Base-by-base conservation (phyloP, 2,329 filamentous ascomycete species). In the Thelonectria olida region DNA sequence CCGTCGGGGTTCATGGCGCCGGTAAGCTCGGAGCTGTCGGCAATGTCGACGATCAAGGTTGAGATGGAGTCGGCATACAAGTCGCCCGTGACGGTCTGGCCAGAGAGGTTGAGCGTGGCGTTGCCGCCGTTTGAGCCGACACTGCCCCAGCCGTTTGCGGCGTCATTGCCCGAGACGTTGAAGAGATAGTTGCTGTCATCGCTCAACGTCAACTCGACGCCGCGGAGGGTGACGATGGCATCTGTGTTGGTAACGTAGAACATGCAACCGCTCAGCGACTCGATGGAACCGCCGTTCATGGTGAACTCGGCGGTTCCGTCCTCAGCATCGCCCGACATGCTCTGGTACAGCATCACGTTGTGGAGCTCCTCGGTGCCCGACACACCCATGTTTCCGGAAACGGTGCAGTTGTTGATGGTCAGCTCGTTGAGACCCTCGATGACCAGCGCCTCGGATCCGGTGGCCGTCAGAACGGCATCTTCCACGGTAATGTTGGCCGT, bases 291-390 rank as follows among this genome's bases (percentile, higher is more conserved):
- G 4, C 61, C 61, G n/a, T 53, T 63, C 61, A 61, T 63, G 12
- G 42, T 48, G 22, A 63, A 63, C 34, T 61, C 47, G 15, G 61
- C 34, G 12, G 54, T 54, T n/a, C 61, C 61, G 6, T 60, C 56
- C 45, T 63, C 56, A n/a, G 61, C 61, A 9, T 63, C 61, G 7
- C 61, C 61, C 9, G 61, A 63, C 61, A 63, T 63, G 48, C 57
- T 63, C 57, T 61, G 57, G 36, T 63, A 63, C 4, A 63, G 23
- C 61, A 63, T 63, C 2, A 63, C 61, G n/a, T 63, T 63, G 52
- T 63, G 61, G 1, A 63, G 57, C 36, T 63, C 23, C 19, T 63
- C 51, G 3, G 61, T 63, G 13, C 61, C 61, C 0, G 47, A 61
- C 8, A 44, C 41, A 10, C 52, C 39, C 61, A 63, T 63, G 7